Evolutionary conservation across 2,329 filamentous ascomycete species (phyloP).

Genomic region (Alternaria ventricosa): DNA sequence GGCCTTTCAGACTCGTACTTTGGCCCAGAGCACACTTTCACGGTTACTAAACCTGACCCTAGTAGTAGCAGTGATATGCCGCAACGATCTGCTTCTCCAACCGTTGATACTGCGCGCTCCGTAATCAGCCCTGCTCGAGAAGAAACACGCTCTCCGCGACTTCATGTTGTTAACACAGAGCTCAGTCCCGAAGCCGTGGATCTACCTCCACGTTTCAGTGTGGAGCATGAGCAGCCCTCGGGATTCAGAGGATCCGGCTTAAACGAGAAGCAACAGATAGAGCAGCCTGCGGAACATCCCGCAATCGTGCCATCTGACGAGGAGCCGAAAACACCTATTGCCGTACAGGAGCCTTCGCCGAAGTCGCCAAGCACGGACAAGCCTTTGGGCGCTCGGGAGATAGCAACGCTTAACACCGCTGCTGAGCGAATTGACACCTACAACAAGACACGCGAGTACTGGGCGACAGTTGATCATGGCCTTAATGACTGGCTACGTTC

Average conservation of each 20-base stretch:
- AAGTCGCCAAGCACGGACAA: constrained; percentile 39
- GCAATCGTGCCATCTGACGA: constrained; percentile 9
- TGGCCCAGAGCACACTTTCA: constrained; percentile 34
- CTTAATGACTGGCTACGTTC: constrained; percentile 66
- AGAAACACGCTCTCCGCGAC: constrained; percentile 35
- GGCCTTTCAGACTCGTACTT: constrained; percentile 34
- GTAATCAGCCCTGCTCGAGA: constrained; percentile 27
- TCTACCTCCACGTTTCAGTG: constrained; percentile 43
- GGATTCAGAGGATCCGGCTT: constrained; percentile 13
- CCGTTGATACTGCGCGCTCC: constrained; percentile 19
- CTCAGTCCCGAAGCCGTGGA: constrained; percentile 47
- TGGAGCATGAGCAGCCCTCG: constrained; percentile 23
- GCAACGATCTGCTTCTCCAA: constrained; percentile 21
- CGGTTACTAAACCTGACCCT: constrained; percentile 30
- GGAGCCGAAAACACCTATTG: constrained; percentile 14
- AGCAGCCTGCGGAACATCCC: neutral
- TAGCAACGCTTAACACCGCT: constrained; percentile 70
- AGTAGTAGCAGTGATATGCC: constrained; percentile 24
- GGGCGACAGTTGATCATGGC: constrained; percentile 76
- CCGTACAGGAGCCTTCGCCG: constrained; percentile 20
- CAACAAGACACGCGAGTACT: constrained; percentile 73
- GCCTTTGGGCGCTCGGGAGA: constrained; percentile 72
- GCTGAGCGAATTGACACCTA: constrained; percentile 76
- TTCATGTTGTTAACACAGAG: constrained; percentile 55
- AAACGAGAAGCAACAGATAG: constrained; percentile 10